Conservation (phyloP, 2,329 filamentous ascomycete genomes). For the Aspergillus neoniger region DNA sequence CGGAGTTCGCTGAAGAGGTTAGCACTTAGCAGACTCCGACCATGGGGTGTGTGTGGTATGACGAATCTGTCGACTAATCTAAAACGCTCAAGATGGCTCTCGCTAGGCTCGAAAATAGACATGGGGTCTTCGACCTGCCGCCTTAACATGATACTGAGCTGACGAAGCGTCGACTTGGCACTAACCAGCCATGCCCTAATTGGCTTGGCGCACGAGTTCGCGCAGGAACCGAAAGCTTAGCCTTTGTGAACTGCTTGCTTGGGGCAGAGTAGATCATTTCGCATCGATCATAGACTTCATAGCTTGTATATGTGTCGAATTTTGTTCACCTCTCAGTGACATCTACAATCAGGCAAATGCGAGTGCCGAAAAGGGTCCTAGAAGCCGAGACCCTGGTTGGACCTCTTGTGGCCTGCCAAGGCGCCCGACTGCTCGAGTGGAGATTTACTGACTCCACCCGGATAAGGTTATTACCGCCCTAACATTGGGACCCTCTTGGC, state of each 20-base stretch:
- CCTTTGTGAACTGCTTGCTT: background rate
- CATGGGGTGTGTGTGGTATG: background rate
- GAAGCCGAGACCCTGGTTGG: background rate
- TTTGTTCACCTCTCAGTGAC: background rate
- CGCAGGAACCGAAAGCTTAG: background rate
- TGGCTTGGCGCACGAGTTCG: background rate
- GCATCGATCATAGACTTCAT: background rate
- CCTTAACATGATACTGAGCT: constrained; percentile 6
- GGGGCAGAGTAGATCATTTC: background rate
- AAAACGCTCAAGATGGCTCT: background rate
- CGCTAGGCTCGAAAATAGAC: background rate
- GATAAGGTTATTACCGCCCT: constrained; percentile 8
- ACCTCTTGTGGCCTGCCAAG: background rate
- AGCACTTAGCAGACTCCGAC: background rate
- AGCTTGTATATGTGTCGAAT: background rate
- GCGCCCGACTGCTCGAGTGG: background rate
- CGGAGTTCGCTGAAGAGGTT: background rate
- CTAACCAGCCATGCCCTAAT: background rate
- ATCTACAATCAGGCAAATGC: background rate
- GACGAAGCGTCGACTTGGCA: constrained; percentile 2
- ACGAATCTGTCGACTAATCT: background rate
- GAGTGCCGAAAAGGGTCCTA: background rate
- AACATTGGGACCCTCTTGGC: background rate
- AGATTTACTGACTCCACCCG: background rate
- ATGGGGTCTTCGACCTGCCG: background rate